Evolutionary conservation across 2,329 filamentous ascomycete genomes (phyloP).

Genomic region (Ciborinia camelliae): DNA sequence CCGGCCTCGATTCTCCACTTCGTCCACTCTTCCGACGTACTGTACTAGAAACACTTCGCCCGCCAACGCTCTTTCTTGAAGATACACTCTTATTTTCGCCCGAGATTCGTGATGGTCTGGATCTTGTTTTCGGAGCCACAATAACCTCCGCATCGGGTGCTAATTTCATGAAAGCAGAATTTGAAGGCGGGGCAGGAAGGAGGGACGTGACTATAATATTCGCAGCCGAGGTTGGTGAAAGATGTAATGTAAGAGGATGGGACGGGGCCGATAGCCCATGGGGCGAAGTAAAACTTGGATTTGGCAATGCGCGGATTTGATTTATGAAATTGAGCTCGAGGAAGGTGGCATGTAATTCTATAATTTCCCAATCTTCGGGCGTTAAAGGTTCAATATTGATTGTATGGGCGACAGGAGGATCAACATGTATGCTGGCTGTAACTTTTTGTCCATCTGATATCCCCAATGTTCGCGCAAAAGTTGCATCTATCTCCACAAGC

Average conservation of each 20-base stretch:
- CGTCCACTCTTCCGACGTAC: conserved; percentile 55
- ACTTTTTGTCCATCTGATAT: conserved; percentile 80
- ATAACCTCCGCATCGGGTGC: conserved; percentile 94
- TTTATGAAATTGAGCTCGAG: conserved; percentile 89
- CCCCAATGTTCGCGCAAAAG: conserved; percentile 73
- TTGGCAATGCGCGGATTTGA: conserved; percentile 90
- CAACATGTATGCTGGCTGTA: conserved; percentile 69
- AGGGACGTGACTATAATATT: conserved; percentile 84
- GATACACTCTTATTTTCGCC: conserved; percentile 78
- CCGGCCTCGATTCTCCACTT: conserved; percentile 63
- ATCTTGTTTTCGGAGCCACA: conserved; percentile 86
- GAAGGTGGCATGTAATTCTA: conserved; percentile 94
- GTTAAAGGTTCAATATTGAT: conserved; percentile 96
- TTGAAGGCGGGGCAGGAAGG: conserved; percentile 66
- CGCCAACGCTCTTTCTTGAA: conserved; percentile 70
- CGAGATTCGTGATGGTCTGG: conserved; percentile 62
- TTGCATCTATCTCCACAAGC: conserved; percentile 82
- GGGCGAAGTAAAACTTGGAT: conserved; percentile 63
- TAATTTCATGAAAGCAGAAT: conserved; percentile 83
- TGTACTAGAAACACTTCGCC: conserved; percentile 71
- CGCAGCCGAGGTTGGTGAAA: conserved; percentile 92
- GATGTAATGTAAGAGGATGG: conserved; percentile 84
- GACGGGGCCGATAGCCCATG: conserved; percentile 51
- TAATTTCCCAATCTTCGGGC: conserved; percentile 97
- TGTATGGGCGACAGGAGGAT: conserved; percentile 87